Conservation (phyloP, 495 filamentous ascomycete species). For the Penicillium tannophilum region DNA sequence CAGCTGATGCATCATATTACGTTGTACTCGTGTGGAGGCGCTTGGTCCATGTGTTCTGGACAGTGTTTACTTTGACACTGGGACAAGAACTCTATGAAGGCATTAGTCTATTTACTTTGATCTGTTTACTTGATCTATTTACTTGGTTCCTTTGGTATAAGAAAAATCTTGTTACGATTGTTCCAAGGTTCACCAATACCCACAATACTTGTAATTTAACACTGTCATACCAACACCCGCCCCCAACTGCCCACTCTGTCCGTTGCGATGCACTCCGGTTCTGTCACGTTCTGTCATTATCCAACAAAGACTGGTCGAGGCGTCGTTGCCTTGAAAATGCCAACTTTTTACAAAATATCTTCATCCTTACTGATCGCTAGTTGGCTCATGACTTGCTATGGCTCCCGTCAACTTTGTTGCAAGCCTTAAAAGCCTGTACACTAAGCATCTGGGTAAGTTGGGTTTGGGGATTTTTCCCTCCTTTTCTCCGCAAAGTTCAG, state of each 20-base stretch:
- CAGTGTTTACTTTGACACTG: no score
- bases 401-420: slow-evolving; percentile 40
- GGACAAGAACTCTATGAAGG: neutral
- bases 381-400: slow-evolving; percentile 21
- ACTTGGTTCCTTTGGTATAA: neutral
- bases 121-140: neutral
- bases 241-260: neutral
- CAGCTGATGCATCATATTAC: slow-evolving; percentile 21
- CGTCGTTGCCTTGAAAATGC: slow-evolving; percentile 7
- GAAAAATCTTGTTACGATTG: neutral
- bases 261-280: neutral
- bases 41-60: slow-evolving; percentile 30
- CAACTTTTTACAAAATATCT: slow-evolving; percentile 4
- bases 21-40: slow-evolving; percentile 11
- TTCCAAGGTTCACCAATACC: neutral
- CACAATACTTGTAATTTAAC: neutral
- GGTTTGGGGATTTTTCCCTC: neutral
- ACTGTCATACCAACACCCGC: neutral
- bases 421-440: slow-evolving; percentile 42
- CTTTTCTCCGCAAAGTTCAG: neutral
- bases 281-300: slow-evolving; percentile 10
- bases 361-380: neutral
- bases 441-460: slow-evolving; percentile 38
- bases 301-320: slow-evolving; percentile 16
- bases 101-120: neutral